Base-by-base conservation (phyloP, 371 early-diverging fungal species). In the Mucor piriformis region DNA sequence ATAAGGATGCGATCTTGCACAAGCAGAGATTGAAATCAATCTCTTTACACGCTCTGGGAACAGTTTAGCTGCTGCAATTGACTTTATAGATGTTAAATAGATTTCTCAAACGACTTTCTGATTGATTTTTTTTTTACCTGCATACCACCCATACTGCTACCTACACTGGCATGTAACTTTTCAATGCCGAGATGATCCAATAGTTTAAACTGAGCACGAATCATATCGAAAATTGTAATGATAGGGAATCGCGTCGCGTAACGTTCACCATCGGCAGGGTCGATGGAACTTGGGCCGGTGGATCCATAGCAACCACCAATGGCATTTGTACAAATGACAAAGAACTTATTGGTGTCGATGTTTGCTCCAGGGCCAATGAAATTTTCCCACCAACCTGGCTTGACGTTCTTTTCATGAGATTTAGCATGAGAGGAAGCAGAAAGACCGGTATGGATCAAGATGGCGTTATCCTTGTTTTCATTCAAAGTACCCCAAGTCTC, bases 351-450 rank as follows among this genome's bases (percentile, higher is more conserved):
- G 47, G 93, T 94, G 63, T 94, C 94, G 33, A 94, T 85, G 10
- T 89, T 81, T 23, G 79, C 61, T 6, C 93, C 93, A 10, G 93
- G 90, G 0, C 93, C 97, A 53, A 97, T 97, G 63, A 97, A 97
- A 65, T 89, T 87, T 66, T 97, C 96, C 98, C 98, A 97, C 98
- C 98, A 97, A 23, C 98, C 98, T 3, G 90, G 86, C 13, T 83
- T 79, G n/a, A 62, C 69, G 70, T 96, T 95, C 23, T 77, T 79
- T 21, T 72, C 79, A 54, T 92, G 91, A 48, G 92, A 91, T 60
- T 85, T 88, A 33, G 94, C 94, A 54, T 93, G 94, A 4, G 89
- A 89, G 47, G 88, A 88, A 15, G 87, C 92, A 12, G 92, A 92
- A 27, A 93, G 77, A 23, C 98, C 95, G 18, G 94, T 94, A 69